Evolutionary conservation across 768 basidiomycete genomes (phyloP), one percentile per base, ranked within the genome.

Genomic region (Amanita phalloides): DNA sequence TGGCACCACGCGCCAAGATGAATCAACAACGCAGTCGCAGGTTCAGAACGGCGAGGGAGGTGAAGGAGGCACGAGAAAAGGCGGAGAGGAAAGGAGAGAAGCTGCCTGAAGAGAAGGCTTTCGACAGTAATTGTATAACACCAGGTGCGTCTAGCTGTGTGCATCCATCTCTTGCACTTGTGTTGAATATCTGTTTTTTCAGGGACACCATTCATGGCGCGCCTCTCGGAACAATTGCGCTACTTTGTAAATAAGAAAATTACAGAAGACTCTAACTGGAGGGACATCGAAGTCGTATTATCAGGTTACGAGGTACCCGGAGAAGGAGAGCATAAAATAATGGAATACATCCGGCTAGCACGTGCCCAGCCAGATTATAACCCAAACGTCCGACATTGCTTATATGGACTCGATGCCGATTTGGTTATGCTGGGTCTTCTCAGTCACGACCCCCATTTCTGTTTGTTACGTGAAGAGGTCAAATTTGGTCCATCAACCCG

Each of bases 191-290:
- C 11, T 6, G 21, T 4, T 9, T 38, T 17, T 21, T 45, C 51
- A 92, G 92, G 93, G 23, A 98, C 96, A 6, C 82, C 82, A 3
- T 99, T 99, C 70, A 99, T 99, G 96, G 79, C 84, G 11, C 78
- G 81, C 54, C 71, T 98, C n/a, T 93, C 93, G 8, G 82, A 77
- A 33, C 95, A 98, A 62, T 74, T 99, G 56, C 84, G 84, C 36
- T 99, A 99, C 67, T 99, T 98, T 58, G 76, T 99, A 57, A 92
- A 92, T 68, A 98, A 98, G 79, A 95, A 98, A 76, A 95, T 98
- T 30, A 81, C 84, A 0, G 96, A 99, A 64, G 96, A 99, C 67
- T 80, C 96, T 2, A 85, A 93, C 64, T 99, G 96, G 96, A 74
- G 90, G 54, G 78, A 85, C 51, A 81, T 98, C 38, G 76, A 92